Evolutionary conservation across 208 protist species (phyloP).

Genomic region (Leishmania martiniquensis): DNA sequence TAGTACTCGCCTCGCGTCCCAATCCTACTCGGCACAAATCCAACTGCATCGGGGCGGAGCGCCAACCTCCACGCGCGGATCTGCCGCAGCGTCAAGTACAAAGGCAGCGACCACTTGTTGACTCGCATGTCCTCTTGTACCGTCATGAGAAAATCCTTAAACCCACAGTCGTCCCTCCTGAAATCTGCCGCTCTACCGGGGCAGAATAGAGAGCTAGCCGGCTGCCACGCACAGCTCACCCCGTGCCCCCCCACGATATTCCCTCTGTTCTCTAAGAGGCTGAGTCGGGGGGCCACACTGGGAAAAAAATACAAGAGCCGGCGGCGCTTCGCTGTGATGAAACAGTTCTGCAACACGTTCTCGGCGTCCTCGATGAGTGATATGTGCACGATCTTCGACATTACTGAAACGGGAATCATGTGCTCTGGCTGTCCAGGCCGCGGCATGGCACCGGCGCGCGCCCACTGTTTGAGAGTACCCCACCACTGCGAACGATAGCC

Average conservation of each 20-base stretch:
- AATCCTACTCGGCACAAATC: background rate
- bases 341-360: conserved; percentile 41
- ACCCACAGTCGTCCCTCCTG: background rate
- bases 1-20: background rate
- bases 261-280: background rate
- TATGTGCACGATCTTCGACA: conserved; percentile 66
- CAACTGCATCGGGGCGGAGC: conserved; percentile 33
- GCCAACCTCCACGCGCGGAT: conserved; percentile 25
- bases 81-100: conserved; percentile 40
- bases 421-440: conserved; percentile 22
- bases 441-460: conserved; percentile 16
- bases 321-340: conserved; percentile 47
- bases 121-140: conserved; percentile 35
- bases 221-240: background rate
- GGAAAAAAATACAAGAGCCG: background rate
- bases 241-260: background rate
- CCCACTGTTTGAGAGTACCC: conserved; percentile 57
- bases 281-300: no score
- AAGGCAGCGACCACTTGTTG: conserved; percentile 44
- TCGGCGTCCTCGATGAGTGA: conserved; percentile 60
- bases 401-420: conserved; percentile 11
- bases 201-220: background rate
- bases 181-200: background rate
- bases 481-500: conserved; percentile 70
- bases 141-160: background rate